Percentiles rank a stretch among this genome's conserved stretches.
Conservation (phyloP, 345 rosid genomes). For the Anacardium occidentale region DNA sequence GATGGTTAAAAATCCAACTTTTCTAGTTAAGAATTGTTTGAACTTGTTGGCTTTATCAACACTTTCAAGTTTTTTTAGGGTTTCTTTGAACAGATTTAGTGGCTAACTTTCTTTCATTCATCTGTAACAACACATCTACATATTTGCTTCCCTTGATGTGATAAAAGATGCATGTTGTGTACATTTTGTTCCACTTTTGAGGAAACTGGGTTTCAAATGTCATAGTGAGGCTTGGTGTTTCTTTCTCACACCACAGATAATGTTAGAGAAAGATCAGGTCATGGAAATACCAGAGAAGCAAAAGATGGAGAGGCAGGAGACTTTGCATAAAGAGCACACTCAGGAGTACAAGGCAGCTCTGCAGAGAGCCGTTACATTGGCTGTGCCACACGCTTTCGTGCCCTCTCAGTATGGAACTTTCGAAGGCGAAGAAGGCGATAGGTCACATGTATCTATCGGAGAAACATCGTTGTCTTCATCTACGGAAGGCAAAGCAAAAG, state of each 20-base stretch:
- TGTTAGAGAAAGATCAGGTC: constrained; percentile 63
- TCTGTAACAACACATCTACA: too few relatives aligned
- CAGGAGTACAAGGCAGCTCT: constrained; percentile 82
- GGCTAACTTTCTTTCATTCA: too few relatives aligned
- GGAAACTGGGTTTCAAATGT: too few relatives aligned
- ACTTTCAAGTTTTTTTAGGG: neutral
- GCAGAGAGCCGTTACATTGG: constrained; percentile 71
- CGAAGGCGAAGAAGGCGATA: constrained; percentile 44
- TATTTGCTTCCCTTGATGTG: too few relatives aligned
- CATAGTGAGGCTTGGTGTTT: neutral
- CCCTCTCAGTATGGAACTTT: constrained; percentile 82
- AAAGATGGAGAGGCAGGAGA: constrained; percentile 84
- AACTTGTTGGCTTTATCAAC: neutral
- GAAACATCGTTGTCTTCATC: constrained; percentile 38
- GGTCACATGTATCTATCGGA: constrained; percentile 36
- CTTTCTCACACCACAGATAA: constrained; percentile 38
- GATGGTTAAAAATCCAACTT: neutral
- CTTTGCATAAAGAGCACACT: constrained; percentile 61
- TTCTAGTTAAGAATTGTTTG: neutral
- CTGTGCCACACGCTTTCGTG: constrained; percentile 69
- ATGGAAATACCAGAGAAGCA: constrained; percentile 79
- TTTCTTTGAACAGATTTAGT: neutral
- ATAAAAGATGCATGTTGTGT: neutral
- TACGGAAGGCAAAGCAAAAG: constrained; percentile 29
- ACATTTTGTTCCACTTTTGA: too few relatives aligned